These are phyloP conservation scores for Coriaria nepalensis DNA, from an alignment of 306 rosid genomes.

Conservation along the genomic window DNA sequence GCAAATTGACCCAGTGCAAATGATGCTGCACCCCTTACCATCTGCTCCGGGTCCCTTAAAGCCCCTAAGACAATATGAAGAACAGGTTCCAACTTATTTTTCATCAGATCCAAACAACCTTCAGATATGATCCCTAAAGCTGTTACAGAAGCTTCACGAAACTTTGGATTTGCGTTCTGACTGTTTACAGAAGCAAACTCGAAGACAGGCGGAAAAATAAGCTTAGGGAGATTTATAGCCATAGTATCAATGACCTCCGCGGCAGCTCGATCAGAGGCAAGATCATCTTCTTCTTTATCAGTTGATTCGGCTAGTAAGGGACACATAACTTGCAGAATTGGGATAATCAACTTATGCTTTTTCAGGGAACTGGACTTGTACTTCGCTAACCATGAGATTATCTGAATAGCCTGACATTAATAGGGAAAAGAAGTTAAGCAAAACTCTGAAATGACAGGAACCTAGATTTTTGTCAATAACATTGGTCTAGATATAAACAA, in stretches of 20 bases:
- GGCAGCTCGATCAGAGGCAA: slow-evolving; percentile 95
- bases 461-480: not conserved
- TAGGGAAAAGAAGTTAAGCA: slow-evolving; percentile 15
- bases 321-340: slow-evolving; percentile 83
- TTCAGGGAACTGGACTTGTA: slow-evolving; percentile 73
- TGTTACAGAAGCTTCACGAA: slow-evolving; percentile 93
- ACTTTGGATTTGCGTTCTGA: slow-evolving; percentile 86
- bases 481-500: not conserved
- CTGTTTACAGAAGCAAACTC: slow-evolving; percentile 80
- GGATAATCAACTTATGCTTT: slow-evolving; percentile 74
- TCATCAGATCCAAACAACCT: slow-evolving; percentile 87
- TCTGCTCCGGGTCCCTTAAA: slow-evolving; percentile 88
- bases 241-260: slow-evolving; percentile 96
- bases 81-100: slow-evolving; percentile 73
- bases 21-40: slow-evolving; percentile 98
- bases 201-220: slow-evolving; percentile 65
- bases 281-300: slow-evolving; percentile 73
- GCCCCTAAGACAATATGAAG: slow-evolving; percentile 87
- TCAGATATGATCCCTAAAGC: slow-evolving; percentile 89
- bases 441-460: slow-evolving; percentile 9
- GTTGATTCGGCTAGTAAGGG: slow-evolving; percentile 90
- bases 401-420: slow-evolving; percentile 74
- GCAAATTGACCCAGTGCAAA: slow-evolving; percentile 99
- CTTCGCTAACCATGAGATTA: slow-evolving; percentile 93
- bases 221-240: slow-evolving; percentile 83